These are phyloP conservation scores for Collybia mongolica DNA, from an alignment of 768 basidiomycete genomes.

Conservation along the genomic window DNA sequence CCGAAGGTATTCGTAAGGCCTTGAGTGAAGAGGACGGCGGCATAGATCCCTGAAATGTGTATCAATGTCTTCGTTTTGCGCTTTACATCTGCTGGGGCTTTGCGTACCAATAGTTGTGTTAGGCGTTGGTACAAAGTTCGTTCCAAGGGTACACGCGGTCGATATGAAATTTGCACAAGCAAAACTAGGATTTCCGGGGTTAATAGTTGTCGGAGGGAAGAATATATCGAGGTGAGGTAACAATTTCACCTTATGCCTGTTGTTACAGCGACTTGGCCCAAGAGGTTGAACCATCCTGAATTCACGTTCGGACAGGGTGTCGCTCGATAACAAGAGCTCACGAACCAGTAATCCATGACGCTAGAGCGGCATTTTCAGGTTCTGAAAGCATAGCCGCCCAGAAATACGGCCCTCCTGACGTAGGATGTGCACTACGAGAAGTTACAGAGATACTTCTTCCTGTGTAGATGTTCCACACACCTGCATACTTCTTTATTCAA, in stretches of 20 bases:
- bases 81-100: too few species aligned
- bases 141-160: conserved; percentile 58
- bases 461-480: conserved; percentile 15
- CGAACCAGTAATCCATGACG: conserved; percentile 69
- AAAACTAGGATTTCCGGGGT: conserved; percentile 38
- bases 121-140: conserved; percentile 55
- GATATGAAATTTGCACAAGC: conserved; percentile 69
- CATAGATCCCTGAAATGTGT: conserved; percentile 47
- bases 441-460: not conserved
- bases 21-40: conserved; percentile 66
- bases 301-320: not conserved
- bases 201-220: not conserved
- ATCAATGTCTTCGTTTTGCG: not conserved
- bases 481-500: conserved; percentile 44
- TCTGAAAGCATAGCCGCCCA: conserved; percentile 78
- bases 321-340: not conserved
- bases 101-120: conserved; percentile 59
- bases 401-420: conserved; percentile 74
- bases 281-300: conserved; percentile 66
- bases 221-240: not conserved
- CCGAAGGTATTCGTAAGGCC: conserved; percentile 77
- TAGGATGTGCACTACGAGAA: conserved; percentile 61
- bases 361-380: conserved; percentile 55
- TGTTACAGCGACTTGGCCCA: conserved; percentile 77
- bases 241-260: conserved; percentile 59